Base-by-base conservation (phyloP, 306 rosid species). In the Acmispon strigosus region DNA sequence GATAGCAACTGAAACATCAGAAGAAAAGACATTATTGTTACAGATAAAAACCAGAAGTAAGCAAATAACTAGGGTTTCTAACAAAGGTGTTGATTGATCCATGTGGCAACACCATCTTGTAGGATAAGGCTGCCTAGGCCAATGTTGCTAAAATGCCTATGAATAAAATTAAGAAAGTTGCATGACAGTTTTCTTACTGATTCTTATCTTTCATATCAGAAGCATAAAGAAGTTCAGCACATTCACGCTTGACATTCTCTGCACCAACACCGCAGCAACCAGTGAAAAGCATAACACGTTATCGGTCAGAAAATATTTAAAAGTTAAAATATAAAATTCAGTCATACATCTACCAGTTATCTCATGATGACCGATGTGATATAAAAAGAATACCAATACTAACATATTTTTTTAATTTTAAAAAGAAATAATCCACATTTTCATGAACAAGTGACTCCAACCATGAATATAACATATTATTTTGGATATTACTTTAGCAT, bases 191-290 rank as follows among this genome's bases (percentile, higher is more conserved):
- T 70, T 41, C 77, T 50, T 75, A 76, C 78, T 10, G 2, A 8
- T 64, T 34, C 68, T 80, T 63, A 50, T 76, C 74, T 27, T 43
- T 29, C 52, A 6, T 36, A 44, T 51, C 55, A 34, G 48, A 70
- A 64, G 78, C 75, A 2, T 2, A 17, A 58, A 75, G 48, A 44
- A 80, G 78, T 8, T 70, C 44, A 41, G n/a, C 58, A 69, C 77
- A 80, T 50, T 66, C 77, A 39, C 41, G 18, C 43, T 18, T 57
- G 39, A 70, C 75, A 62, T 20, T 8, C 69, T 69, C 66, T 17
- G 78, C 80, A 69, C 77, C 70, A 32, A 75, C 17, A 48, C 78
- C 64, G 68, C 72, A 27, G 3, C 32, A 27, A 27, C 32, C 32
- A 58, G 59, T 7, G 67, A 64, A 41, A 36, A 61, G 64, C 44